Percentiles rank a stretch among this genome's conserved stretches.
Conservation (phyloP, 2,329 filamentous ascomycete species). For the Fusarium dimerum region DNA sequence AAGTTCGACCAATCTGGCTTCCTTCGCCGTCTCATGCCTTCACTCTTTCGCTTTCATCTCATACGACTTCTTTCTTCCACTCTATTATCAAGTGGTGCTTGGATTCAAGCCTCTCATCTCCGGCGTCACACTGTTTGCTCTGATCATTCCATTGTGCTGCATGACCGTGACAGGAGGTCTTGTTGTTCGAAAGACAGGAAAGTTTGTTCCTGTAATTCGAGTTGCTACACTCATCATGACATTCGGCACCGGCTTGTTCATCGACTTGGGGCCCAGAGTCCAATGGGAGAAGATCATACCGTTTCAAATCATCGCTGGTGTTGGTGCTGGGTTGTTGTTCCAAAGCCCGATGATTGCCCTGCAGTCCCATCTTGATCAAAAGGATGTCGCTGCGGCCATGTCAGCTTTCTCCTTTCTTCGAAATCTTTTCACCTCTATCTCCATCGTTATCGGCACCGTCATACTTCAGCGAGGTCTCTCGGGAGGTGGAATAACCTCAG, state of each 20-base stretch:
- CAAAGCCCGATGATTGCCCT: constrained; percentile 70
- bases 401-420: constrained; percentile 67
- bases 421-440: constrained; percentile 66
- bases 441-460: constrained; percentile 71
- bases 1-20: constrained; percentile 63
- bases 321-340: constrained; percentile 68
- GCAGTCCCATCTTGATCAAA: constrained; percentile 60
- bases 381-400: constrained; percentile 66
- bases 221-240: constrained; percentile 60
- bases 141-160: constrained; percentile 64
- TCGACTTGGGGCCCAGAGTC: constrained; percentile 56
- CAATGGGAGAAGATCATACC: constrained; percentile 58
- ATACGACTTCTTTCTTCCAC: constrained; percentile 74
- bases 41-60: constrained; percentile 79
- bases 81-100: constrained; percentile 80
- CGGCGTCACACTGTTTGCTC: constrained; percentile 74
- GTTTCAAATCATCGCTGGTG: constrained; percentile 63
- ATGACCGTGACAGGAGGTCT: constrained; percentile 58
- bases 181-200: constrained; percentile 62
- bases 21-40: constrained; percentile 66
- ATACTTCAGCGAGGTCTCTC: constrained; percentile 58
- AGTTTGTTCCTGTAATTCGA: constrained; percentile 61
- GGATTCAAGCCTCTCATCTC: constrained; percentile 68
- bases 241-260: constrained; percentile 64
- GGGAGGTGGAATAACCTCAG: constrained; percentile 16